These are phyloP conservation scores for Magnaporthiopsis incrustans DNA, from an alignment of 2,329 filamentous ascomycete genomes.

Conservation along the genomic window DNA sequence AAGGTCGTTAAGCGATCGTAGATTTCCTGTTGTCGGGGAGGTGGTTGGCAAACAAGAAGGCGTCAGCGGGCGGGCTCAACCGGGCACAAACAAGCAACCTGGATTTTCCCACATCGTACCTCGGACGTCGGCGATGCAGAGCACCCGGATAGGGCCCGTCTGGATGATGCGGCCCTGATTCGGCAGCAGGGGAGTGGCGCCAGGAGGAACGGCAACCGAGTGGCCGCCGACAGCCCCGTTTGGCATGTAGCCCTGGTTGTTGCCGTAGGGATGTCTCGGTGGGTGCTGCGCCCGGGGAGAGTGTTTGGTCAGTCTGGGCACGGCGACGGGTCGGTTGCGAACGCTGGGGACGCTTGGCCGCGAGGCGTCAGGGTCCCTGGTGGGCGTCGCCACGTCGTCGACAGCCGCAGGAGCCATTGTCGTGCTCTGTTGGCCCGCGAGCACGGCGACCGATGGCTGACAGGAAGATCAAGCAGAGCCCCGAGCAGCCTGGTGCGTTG, in stretches of 20 bases:
- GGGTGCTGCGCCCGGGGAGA: constrained; percentile 13
- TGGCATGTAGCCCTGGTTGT: constrained; percentile 50
- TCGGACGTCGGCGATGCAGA: constrained; percentile 67
- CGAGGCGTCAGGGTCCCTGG: constrained; percentile 2
- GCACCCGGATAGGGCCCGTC: constrained; percentile 56
- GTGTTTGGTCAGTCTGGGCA: background rate
- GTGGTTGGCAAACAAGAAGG: background rate
- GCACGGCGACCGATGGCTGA: background rate
- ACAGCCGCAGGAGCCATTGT: background rate
- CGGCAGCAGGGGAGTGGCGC: constrained; percentile 56
- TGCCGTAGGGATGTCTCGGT: constrained; percentile 35
- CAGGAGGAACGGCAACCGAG: constrained; percentile 41
- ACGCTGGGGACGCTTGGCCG: constrained; percentile 1
- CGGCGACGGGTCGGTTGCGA: background rate
- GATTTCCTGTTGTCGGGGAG: constrained; percentile 58
- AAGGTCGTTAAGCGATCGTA: constrained; percentile 91
- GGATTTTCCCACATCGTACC: constrained; percentile 34
- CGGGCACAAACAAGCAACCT: constrained; percentile 5
- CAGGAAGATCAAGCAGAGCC: background rate
- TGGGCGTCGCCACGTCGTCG: background rate
- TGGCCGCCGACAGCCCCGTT: constrained; percentile 47
- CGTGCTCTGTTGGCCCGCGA: background rate
- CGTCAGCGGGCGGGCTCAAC: background rate
- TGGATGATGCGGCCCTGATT: constrained; percentile 62
- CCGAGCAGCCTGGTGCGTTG: background rate